Evolutionary conservation across 225 moss, liverwort and hornwort genomes (phyloP), one percentile per base, ranked within the genome.

Genomic region (Sphagnum contortum): DNA sequence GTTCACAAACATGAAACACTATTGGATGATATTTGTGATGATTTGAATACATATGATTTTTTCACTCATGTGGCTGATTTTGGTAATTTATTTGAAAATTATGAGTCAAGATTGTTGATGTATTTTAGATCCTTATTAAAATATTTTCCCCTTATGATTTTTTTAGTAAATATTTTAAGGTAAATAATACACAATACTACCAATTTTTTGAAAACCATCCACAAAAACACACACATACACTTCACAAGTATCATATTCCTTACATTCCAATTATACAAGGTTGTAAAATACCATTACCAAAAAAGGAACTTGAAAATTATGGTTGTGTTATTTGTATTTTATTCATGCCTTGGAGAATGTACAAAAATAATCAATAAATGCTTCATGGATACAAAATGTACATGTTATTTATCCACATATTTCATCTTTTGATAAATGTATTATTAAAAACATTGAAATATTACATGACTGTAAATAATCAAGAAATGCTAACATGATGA

Each of bases 181-280:
- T 8, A 8, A 59, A 6, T 59, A 59, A 13, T 13, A 59, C 14
- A 29, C 11, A 59, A 59, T 59, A 59, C 12, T 45, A 55, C 2
- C 54, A 55, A 55, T 55, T 55, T 55, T 6, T 55, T 29, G 29
- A 55, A 55, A 11, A 11, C 54, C 54, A 55, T 55, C 8, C 8
- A 55, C 54, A 55, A 55, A 55, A 55, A 55, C 8, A 55, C 54
- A 55, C 54, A 7, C 59, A 59, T 45, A 13, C 59, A 59, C 59
- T 59, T 59, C 59, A 59, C 7, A 14, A 59, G 45, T 59, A 59
- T 6, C 12, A 59, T 55, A 55, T 55, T 11, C 54, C 54, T 11
- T 11, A 11, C 14, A 45, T 59, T 13, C 59, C 59, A 59, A 44
- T 59, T 13, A 44, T 59, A 7, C 59, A 59, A 59, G 59, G 59